Evolutionary conservation across 441 rosid genomes (phyloP).

Genomic region (Corymbia citriodora): DNA sequence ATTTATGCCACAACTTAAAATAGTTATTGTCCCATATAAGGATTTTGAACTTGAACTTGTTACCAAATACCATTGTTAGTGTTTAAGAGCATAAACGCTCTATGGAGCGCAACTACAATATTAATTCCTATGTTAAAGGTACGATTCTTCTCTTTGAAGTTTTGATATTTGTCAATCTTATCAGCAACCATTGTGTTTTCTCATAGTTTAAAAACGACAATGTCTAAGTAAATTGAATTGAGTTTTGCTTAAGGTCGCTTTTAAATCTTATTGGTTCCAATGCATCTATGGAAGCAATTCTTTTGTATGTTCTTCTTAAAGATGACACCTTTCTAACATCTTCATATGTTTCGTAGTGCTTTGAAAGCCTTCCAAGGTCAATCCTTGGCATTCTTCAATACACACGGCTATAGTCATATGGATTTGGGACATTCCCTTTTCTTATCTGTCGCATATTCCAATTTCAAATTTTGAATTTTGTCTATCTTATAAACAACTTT

Average conservation of each 20-base stretch:
- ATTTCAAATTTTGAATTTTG: too few species aligned
- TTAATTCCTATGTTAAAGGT: neutral
- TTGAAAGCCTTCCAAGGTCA: neutral
- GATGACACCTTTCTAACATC: neutral
- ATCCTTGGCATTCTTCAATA: neutral
- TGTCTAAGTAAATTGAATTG: neutral
- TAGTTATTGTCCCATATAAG: too few species aligned
- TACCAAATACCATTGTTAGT: neutral
- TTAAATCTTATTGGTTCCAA: neutral
- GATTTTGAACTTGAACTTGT: neutral
- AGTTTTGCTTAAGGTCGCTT: neutral
- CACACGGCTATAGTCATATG: neutral
- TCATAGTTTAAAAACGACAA: neutral
- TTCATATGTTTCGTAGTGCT: neutral
- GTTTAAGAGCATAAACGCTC: neutral
- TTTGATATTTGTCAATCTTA: neutral
- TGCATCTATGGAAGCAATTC: neutral
- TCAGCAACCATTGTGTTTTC: neutral
- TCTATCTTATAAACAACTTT: too few species aligned
- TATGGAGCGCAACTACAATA: neutral
- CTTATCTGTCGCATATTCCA: too few species aligned
- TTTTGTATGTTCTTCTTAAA: neutral
- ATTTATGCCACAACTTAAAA: neutral
- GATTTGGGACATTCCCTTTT: neutral
- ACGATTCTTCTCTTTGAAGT: neutral